Conservation (phyloP, 805 yeast genomes). For the Tetrapisispora phaffii region DNA sequence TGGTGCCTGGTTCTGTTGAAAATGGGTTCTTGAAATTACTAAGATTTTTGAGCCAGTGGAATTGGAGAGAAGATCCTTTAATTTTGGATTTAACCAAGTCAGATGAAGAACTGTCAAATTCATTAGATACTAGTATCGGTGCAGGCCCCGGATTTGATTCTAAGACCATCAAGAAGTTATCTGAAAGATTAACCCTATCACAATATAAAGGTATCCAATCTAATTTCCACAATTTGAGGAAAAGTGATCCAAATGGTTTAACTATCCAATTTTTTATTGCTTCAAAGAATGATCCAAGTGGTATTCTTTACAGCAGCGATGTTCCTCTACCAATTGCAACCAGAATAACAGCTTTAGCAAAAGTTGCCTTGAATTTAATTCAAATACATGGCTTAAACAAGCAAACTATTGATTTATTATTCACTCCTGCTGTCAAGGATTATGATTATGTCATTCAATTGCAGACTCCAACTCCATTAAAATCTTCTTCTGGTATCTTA, state of each 20-base stretch:
- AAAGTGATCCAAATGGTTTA: slow-evolving; percentile 71
- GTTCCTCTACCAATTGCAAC: slow-evolving; percentile 68
- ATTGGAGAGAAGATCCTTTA: slow-evolving; percentile 85
- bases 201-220: slow-evolving; percentile 52
- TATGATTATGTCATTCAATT: slow-evolving; percentile 71
- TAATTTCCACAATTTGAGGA: slow-evolving; percentile 59
- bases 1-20: slow-evolving; percentile 66
- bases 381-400: slow-evolving; percentile 36
- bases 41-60: slow-evolving; percentile 71
- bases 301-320: slow-evolving; percentile 68
- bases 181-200: slow-evolving; percentile 53
- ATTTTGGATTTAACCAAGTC: slow-evolving; percentile 65
- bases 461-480: slow-evolving; percentile 35
- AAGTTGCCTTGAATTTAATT: slow-evolving; percentile 55
- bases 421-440: slow-evolving; percentile 75
- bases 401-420: slow-evolving; percentile 44
- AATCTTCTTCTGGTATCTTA: slow-evolving; percentile 46
- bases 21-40: slow-evolving; percentile 73
- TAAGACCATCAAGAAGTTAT: slow-evolving; percentile 36
- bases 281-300: slow-evolving; percentile 76
- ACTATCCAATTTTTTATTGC: slow-evolving; percentile 76
- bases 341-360: slow-evolving; percentile 77
- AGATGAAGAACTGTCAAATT: slow-evolving; percentile 30
- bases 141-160: slow-evolving; percentile 27
- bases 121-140: slow-evolving; percentile 17